Evolutionary conservation across 2,329 filamentous ascomycete species (phyloP), one percentile per base, ranked within the genome.

Genomic region (Pseudogymnoascus sp.): DNA sequence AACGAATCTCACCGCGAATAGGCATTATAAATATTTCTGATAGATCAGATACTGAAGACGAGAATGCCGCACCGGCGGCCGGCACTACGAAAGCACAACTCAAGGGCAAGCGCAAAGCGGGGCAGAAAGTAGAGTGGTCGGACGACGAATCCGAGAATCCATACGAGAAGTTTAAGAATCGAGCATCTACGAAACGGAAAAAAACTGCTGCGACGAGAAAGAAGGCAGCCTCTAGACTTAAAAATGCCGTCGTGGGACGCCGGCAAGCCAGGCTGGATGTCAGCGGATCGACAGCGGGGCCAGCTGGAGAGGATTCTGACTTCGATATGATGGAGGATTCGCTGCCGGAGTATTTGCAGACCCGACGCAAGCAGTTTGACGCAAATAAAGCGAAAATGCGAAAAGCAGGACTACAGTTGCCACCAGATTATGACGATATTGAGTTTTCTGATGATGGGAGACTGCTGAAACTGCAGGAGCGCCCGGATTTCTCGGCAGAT

Each of bases 381-480:
- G 35, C 33, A 30, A 77, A 80, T n/a, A 77, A 76, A 54, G 78
- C 84, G 36, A 73, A 73, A 28, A 75, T 92, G 54, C 83, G 85
- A 62, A 83, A 88, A 61, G 83, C 82, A 5, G 90, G 88, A 0
- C 76, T 97, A 43, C 86, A 83, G 64, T 73, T 95, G 2, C 91
- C 94, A 0, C 94, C 94, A 0, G 82, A 84, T 57, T 96, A 88
- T 70, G 82, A 86, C 1, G 86, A 86, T 57, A 79, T 97, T 14
- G 80, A 88, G 8, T 92, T 96, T 65, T 89, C 87, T 0, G 89
- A 92, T 58, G 81, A 87, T 63, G 85, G 88, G 59, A 75, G 76
- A 4, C 72, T 87, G 33, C 83, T 83, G 63, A 77, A 84, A 9
- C 71, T 90, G 11, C 76, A 81, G 60, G 86, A 92, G 71, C 86